phyloP scores from a whole-genome alignment of 2,329 filamentous ascomycete species.

The Saccharata proteae region DNA sequence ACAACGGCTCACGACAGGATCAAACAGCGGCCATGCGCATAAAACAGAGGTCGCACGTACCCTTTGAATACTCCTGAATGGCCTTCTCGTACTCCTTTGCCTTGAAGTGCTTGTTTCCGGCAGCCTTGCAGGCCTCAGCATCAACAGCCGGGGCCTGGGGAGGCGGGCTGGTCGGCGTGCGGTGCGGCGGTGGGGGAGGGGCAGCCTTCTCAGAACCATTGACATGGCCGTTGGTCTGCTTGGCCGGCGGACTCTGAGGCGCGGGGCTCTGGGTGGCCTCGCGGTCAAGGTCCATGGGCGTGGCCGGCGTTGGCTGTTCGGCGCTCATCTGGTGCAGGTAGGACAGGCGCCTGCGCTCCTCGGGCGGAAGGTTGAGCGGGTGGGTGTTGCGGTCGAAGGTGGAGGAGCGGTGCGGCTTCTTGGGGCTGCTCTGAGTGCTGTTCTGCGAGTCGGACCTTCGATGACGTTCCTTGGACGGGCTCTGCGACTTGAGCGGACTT shows the following conservation, averaged over 20 bases:
- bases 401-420: slow-evolving; percentile 25
- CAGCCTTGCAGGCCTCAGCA: slow-evolving; percentile 81
- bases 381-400: slow-evolving; percentile 57
- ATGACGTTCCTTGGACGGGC: slow-evolving; percentile 19
- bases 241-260: slow-evolving; percentile 36
- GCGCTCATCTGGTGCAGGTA: slow-evolving; percentile 49
- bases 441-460: slow-evolving; percentile 18
- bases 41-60: slow-evolving; percentile 40
- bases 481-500: slow-evolving; percentile 19
- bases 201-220: slow-evolving; percentile 21
- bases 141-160: slow-evolving; percentile 47
- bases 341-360: slow-evolving; percentile 70
- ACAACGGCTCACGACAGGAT: too few species aligned
- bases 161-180: slow-evolving; percentile 38
- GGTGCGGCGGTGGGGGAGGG: slow-evolving; percentile 62
- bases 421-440: slow-evolving; percentile 20
- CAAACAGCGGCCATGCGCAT: too few species aligned
- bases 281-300: slow-evolving; percentile 67
- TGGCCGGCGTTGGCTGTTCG: slow-evolving; percentile 29
- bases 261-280: slow-evolving; percentile 47
- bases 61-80: slow-evolving; percentile 89
- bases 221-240: slow-evolving; percentile 19
- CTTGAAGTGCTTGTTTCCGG: slow-evolving; percentile 96
- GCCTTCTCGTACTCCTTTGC: slow-evolving; percentile 79
- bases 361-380: slow-evolving; percentile 79